A percentile compares a stretch with the other conserved stretches of the same genome.
Conservation (phyloP, 2,329 filamentous ascomycete genomes). For the Fusarium protoensiforme region DNA sequence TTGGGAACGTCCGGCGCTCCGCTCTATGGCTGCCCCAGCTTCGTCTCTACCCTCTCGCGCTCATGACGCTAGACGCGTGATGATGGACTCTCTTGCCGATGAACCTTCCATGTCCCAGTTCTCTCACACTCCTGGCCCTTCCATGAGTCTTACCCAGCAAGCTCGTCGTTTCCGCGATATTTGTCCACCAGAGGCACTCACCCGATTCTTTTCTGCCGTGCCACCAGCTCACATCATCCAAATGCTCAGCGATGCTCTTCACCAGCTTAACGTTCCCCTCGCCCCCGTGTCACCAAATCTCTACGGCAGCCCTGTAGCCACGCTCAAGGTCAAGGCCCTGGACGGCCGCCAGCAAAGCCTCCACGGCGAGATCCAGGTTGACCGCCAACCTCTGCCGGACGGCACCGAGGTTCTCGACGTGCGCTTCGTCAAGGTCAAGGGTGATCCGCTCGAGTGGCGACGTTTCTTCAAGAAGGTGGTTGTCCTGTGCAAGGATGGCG, state of each 20-base stretch:
- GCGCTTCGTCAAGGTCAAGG: conserved; percentile 92
- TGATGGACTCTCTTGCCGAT: conserved; percentile 77
- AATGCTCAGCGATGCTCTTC: conserved; percentile 82
- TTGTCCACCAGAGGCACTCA: conserved; percentile 85
- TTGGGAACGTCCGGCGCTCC: conserved; percentile 81
- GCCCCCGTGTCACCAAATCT: conserved; percentile 59
- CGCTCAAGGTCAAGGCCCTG: conserved; percentile 78
- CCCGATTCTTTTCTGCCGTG: conserved; percentile 90
- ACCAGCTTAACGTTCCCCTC: conserved; percentile 85
- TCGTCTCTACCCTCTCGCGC: conserved; percentile 49
- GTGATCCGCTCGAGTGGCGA: conserved; percentile 96
- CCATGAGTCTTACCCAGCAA: conserved; percentile 87
- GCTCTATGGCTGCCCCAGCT: conserved; percentile 58
- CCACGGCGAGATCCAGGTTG: conserved; percentile 80
- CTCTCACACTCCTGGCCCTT: conserved; percentile 79
- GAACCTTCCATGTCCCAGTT: conserved; percentile 92
- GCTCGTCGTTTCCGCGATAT: conserved; percentile 92
- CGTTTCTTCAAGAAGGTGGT: conserved; percentile 97
- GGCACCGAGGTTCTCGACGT: conserved; percentile 79
- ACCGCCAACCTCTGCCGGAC: conserved; percentile 69
- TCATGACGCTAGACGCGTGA: conserved; percentile 51
- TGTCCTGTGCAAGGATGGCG: conserved; percentile 84
- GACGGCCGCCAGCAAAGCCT: conserved; percentile 79
- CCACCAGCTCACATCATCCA: conserved; percentile 80
- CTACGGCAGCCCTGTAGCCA: conserved; percentile 67